A percentile compares a stretch with the other conserved stretches of the same genome.
Conservation (phyloP, 2,329 filamentous ascomycete genomes). For the Diaporthe vaccinii region DNA sequence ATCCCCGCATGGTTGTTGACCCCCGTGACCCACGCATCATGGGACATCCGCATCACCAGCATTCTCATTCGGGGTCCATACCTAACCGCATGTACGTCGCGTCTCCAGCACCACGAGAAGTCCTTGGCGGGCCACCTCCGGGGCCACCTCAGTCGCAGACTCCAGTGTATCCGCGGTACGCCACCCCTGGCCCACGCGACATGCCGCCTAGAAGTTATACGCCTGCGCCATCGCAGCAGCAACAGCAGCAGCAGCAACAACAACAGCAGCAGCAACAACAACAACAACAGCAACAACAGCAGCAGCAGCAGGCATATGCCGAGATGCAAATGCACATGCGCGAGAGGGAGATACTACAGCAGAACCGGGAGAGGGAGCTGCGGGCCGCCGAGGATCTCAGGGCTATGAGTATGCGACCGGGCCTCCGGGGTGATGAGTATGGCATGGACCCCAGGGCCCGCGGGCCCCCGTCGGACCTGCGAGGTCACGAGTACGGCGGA, state of each 20-base stretch:
- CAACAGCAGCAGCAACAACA: constrained; percentile 22
- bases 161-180: constrained; percentile 35
- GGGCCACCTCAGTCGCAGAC: constrained; percentile 36
- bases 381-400: constrained; percentile 33
- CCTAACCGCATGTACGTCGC: constrained; percentile 33
- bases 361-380: constrained; percentile 34
- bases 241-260: constrained; percentile 8
- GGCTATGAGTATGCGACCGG: constrained; percentile 37
- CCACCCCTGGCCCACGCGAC: constrained; percentile 38
- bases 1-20: constrained; percentile 37
- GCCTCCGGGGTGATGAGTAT: constrained; percentile 30
- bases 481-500: constrained; percentile 14
- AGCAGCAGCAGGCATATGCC: constrained; percentile 27
- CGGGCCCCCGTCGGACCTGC: constrained; percentile 28
- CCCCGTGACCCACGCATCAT: constrained; percentile 39
- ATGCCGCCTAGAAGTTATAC: constrained; percentile 38
- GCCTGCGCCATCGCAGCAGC: constrained; percentile 34
- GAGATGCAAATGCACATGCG: constrained; percentile 37
- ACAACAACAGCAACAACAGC: constrained; percentile 21
- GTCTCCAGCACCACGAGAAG: constrained; percentile 37
- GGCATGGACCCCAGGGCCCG: constrained; percentile 31
- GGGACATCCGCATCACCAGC: constrained; percentile 39
- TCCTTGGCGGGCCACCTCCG: constrained; percentile 35
- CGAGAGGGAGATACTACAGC: constrained; percentile 30
- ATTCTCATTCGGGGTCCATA: constrained; percentile 40